Conservation (phyloP, 345 rosid species). For the Excoecaria cochinchinensis region DNA sequence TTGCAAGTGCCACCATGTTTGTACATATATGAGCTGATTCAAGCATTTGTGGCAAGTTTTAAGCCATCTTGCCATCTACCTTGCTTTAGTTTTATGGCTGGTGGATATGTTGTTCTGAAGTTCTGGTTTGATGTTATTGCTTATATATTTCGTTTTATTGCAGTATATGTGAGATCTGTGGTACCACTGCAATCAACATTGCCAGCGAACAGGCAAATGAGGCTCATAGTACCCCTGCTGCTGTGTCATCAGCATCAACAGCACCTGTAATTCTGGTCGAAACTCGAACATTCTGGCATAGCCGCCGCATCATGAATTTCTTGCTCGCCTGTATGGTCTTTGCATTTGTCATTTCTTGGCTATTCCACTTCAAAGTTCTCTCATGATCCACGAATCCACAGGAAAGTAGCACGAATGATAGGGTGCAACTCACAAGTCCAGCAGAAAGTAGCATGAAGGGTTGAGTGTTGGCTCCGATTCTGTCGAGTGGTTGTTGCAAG, state of each 20-base stretch:
- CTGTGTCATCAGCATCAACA: conserved; percentile 30
- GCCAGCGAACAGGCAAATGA: conserved; percentile 40
- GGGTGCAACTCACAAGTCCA: background rate
- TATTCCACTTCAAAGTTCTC: conserved; percentile 51
- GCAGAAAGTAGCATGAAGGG: background rate
- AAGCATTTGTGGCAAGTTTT: background rate
- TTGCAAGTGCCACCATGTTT: background rate
- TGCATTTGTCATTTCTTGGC: conserved; percentile 66
- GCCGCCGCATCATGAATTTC: conserved; percentile 62
- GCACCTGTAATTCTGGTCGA: conserved; percentile 37
- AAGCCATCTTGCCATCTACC: background rate
- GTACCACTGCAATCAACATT: conserved; percentile 48
- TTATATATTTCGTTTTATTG: background rate
- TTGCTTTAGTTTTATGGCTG: background rate
- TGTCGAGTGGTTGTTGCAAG: background rate
- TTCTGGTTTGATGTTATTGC: background rate
- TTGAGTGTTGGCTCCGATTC: background rate
- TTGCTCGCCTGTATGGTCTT: conserved; percentile 58
- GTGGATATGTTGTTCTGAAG: too few species aligned
- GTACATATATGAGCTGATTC: background rate
- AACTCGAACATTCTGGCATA: conserved; percentile 49
- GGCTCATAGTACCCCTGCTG: conserved; percentile 22
- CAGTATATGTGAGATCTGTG: conserved; percentile 69
- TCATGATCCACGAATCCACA: conserved; percentile 14
- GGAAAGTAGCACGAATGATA: background rate